phyloP scores from a whole-genome alignment of 176 grass and related monocot genomes.

The Ensete glaucum region DNA sequence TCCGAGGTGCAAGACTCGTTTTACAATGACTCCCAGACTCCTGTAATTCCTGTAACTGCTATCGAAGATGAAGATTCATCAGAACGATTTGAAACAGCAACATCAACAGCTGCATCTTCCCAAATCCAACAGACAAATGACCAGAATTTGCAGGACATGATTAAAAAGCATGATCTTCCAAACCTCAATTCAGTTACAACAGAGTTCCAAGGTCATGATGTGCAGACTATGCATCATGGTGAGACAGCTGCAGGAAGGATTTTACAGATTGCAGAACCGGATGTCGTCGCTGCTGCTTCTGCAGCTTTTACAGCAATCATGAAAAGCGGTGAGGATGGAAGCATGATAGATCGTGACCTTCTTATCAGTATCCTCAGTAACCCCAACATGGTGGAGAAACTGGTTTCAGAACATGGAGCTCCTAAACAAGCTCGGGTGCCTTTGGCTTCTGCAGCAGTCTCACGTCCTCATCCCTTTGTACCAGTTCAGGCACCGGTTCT shows the following conservation, averaged over 20 bases:
- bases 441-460: not conserved
- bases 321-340: constrained; percentile 68
- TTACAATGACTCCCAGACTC: constrained; percentile 51
- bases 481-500: constrained; percentile 2
- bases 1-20: constrained; percentile 45
- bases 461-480: not conserved
- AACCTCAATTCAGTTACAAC: constrained; percentile 4
- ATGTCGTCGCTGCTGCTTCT: constrained; percentile 60
- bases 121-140: constrained; percentile 28
- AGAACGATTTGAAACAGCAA: constrained; percentile 41
- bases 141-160: constrained; percentile 11
- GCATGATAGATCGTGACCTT: constrained; percentile 61
- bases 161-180: constrained; percentile 16
- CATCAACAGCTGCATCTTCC: constrained; percentile 9
- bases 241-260: constrained; percentile 15
- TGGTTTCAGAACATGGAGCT: constrained; percentile 50
- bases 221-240: not conserved
- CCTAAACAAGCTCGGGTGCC: constrained; percentile 29
- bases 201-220: constrained; percentile 12
- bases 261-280: constrained; percentile 30
- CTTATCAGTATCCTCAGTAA: constrained; percentile 88
- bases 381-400: constrained; percentile 61
- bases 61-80: constrained; percentile 80
- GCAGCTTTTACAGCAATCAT: constrained; percentile 80
- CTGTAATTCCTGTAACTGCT: constrained; percentile 55